Evolutionary conservation across 2,329 filamentous ascomycete genomes (phyloP).

Genomic region (Onygenales sp.): DNA sequence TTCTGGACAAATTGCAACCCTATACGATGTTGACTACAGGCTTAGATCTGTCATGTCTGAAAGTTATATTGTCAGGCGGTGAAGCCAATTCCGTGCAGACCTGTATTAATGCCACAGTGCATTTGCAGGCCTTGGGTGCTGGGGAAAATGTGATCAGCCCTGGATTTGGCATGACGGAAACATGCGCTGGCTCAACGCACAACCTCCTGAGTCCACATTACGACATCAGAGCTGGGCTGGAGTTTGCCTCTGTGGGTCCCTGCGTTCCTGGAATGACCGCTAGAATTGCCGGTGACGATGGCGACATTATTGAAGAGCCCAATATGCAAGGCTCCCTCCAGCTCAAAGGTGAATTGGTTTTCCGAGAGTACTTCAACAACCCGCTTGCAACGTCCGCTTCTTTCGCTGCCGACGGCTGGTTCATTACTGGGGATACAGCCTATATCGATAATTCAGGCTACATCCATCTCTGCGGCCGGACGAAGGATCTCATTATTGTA

Average conservation of each 20-base stretch:
- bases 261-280: slow-evolving; percentile 18
- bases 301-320: slow-evolving; percentile 18
- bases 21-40: neutral
- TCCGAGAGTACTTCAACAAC: slow-evolving; percentile 15
- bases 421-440: slow-evolving; percentile 15
- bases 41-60: slow-evolving; percentile 22
- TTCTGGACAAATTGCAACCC: slow-evolving; percentile 2
- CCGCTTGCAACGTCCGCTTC: slow-evolving; percentile 9
- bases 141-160: slow-evolving; percentile 27
- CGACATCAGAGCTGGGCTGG: slow-evolving; percentile 21
- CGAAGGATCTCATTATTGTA: slow-evolving; percentile 38
- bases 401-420: slow-evolving; percentile 17
- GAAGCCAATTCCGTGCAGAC: slow-evolving; percentile 38
- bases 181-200: slow-evolving; percentile 42
- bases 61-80: slow-evolving; percentile 29
- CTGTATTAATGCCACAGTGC: slow-evolving; percentile 17
- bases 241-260: slow-evolving; percentile 32
- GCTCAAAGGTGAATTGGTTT: slow-evolving; percentile 25
- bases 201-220: slow-evolving; percentile 31
- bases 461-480: slow-evolving; percentile 30
- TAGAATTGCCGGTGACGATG: slow-evolving; percentile 21
- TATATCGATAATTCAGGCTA: slow-evolving; percentile 26
- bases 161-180: slow-evolving; percentile 46
- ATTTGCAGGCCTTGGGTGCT: slow-evolving; percentile 26
- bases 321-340: slow-evolving; percentile 21